phyloP scores from a whole-genome alignment of 257 asterid genomes.

The Galeopsis tetrahit region DNA sequence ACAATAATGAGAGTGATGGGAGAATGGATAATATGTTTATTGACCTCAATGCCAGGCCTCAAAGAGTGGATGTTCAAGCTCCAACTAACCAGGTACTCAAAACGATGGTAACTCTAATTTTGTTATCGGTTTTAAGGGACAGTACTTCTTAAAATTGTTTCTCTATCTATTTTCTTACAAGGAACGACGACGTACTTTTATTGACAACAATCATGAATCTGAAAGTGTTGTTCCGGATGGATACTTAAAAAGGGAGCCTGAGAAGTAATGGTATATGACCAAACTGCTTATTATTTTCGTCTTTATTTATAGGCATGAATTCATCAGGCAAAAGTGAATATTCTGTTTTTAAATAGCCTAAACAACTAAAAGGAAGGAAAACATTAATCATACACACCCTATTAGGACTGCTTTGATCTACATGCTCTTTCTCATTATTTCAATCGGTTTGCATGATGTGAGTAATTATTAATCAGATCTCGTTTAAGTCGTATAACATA shows the following conservation, averaged over 20 bases:
- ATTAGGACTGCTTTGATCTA: slow-evolving; percentile 9
- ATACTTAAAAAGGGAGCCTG: slow-evolving; percentile 55
- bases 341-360: neutral
- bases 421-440: neutral
- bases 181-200: slow-evolving; percentile 47
- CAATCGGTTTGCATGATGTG: slow-evolving; percentile 10
- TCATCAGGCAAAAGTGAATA: neutral
- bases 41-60: slow-evolving; percentile 90
- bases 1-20: slow-evolving; percentile 39
- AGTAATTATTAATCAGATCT: neutral
- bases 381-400: neutral
- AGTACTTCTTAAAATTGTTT: slow-evolving; percentile 34
- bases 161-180: slow-evolving; percentile 28
- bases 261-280: slow-evolving; percentile 57
- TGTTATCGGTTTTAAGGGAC: neutral
- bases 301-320: neutral
- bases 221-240: slow-evolving; percentile 67
- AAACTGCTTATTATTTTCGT: neutral
- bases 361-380: neutral
- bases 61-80: slow-evolving; percentile 57
- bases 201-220: slow-evolving; percentile 57
- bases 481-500: neutral
- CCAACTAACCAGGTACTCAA: slow-evolving; percentile 60
- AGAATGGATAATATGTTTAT: slow-evolving; percentile 59
- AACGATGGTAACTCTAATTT: neutral